A percentile compares a stretch with the other conserved stretches of the same genome.
Evolutionary conservation across 805 yeast species (phyloP).

Genomic region (Metschnikowia hibisci): DNA sequence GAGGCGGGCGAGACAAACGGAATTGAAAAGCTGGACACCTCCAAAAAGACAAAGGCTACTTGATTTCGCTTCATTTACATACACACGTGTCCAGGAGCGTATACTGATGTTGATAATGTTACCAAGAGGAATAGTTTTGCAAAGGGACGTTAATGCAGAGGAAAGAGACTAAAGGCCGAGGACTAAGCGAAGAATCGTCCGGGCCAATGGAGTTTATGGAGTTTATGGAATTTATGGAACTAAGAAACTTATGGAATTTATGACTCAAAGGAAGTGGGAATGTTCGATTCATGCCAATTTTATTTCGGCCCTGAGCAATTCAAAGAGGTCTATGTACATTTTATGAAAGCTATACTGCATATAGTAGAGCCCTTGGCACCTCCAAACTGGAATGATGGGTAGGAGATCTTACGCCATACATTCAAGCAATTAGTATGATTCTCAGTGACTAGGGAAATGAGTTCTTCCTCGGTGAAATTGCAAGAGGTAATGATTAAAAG

Average conservation of each 20-base stretch:
- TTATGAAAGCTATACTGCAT: conserved; percentile 77
- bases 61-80: conserved; percentile 9
- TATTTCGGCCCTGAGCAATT: too few relatives aligned
- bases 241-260: too few relatives aligned
- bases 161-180: background rate
- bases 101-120: background rate
- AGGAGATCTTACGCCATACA: conserved; percentile 64
- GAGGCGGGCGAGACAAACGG: background rate
- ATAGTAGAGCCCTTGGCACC: conserved; percentile 87
- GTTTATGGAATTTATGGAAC: too few relatives aligned
- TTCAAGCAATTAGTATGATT: conserved; percentile 41
- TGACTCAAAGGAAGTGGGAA: too few relatives aligned
- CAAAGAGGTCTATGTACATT: conserved; percentile 7
- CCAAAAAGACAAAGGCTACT: conserved; percentile 2
- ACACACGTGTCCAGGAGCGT: background rate
- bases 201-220: too few relatives aligned
- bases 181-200: too few relatives aligned
- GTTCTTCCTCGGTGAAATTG: conserved; percentile 83
- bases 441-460: conserved; percentile 49
- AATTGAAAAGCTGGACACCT: background rate
- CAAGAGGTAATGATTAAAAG: conserved; percentile 81
- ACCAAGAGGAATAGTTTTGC: background rate
- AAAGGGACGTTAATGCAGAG: background rate
- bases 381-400: conserved; percentile 85
- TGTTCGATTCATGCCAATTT: too few relatives aligned